These are phyloP conservation scores for Wickerhamomyces mucosus DNA, from an alignment of 805 yeast genomes.

Conservation along the genomic window DNA sequence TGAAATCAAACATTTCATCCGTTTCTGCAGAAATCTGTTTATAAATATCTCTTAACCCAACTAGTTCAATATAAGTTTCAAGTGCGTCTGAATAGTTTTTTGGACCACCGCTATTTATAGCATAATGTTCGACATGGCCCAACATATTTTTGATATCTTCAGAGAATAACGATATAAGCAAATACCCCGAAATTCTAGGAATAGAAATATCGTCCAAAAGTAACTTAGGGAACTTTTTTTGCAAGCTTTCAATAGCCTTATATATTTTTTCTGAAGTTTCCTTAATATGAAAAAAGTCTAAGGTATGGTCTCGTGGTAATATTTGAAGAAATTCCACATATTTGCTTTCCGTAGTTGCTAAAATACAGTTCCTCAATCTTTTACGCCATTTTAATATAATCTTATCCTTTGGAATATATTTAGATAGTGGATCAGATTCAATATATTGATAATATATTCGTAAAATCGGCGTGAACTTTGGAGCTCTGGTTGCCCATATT, in stretches of 20 bases:
- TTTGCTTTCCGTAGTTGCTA: constrained; percentile 36
- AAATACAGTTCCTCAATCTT: constrained; percentile 25
- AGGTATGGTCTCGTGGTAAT: constrained; percentile 51
- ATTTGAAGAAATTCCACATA: constrained; percentile 26
- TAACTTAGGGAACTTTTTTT: constrained; percentile 42
- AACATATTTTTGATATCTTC: constrained; percentile 44
- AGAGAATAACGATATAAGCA: constrained; percentile 42
- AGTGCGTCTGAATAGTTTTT: constrained; percentile 47
- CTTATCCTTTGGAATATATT: constrained; percentile 25
- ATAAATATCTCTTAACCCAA: constrained; percentile 43
- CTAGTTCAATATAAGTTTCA: constrained; percentile 43
- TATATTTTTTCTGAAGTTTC: constrained; percentile 47
- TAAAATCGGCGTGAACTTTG: constrained; percentile 48
- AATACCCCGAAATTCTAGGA: constrained; percentile 36
- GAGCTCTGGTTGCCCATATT: constrained; percentile 36
- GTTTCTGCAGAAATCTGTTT: constrained; percentile 33
- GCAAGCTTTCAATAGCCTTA: constrained; percentile 37
- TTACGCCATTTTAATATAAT: constrained; percentile 35
- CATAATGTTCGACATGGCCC: constrained; percentile 36
- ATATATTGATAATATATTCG: constrained; percentile 40
- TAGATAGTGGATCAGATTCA: constrained; percentile 36
- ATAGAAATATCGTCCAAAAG: constrained; percentile 50
- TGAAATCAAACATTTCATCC: constrained; percentile 34
- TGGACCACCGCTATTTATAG: constrained; percentile 20
- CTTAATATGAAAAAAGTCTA: constrained; percentile 45